These are phyloP conservation scores for Dictyostelium firmibasis DNA, from an alignment of 78 protist genomes.

Conservation along the genomic window DNA sequence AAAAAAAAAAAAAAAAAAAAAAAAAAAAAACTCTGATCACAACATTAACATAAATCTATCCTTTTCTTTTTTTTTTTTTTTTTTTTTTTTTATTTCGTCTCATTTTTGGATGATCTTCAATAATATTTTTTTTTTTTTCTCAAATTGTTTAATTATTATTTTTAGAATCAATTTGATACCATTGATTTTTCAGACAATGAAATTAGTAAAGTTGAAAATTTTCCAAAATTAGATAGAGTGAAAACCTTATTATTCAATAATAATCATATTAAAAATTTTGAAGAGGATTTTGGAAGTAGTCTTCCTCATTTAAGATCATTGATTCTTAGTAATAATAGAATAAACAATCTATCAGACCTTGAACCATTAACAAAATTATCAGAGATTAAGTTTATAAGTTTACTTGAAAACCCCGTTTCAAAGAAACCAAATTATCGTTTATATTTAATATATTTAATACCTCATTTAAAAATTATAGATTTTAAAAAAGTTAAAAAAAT, in stretches of 20 bases:
- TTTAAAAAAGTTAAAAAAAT: slow-evolving; percentile 71
- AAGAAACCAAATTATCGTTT: slow-evolving; percentile 77
- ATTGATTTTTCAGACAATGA: slow-evolving; percentile 95
- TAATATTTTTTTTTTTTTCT: too few relatives aligned
- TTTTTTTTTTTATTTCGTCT: too few relatives aligned
- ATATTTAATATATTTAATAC: slow-evolving; percentile 84
- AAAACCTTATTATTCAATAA: slow-evolving; percentile 84
- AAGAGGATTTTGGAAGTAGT: neutral
- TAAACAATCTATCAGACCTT: slow-evolving; percentile 16
- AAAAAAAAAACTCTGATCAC: too few relatives aligned
- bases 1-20: too few relatives aligned
- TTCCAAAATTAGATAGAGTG: slow-evolving; percentile 86
- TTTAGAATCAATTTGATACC: slow-evolving; percentile 90
- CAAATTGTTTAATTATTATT: neutral
- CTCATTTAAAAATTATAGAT: slow-evolving; percentile 86
- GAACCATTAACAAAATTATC: slow-evolving; percentile 61
- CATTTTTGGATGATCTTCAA: too few relatives aligned
- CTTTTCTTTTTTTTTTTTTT: too few relatives aligned
- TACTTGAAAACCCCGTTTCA: slow-evolving; percentile 82
- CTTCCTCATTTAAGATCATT: slow-evolving; percentile 78
- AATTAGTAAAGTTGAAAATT: slow-evolving; percentile 84
- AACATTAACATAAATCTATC: neutral
- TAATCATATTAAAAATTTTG: slow-evolving; percentile 84
- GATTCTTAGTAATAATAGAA: slow-evolving; percentile 82
- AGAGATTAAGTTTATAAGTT: slow-evolving; percentile 32